Base-by-base conservation (phyloP, 2,329 filamentous ascomycete species). In the Fusarium udum region DNA sequence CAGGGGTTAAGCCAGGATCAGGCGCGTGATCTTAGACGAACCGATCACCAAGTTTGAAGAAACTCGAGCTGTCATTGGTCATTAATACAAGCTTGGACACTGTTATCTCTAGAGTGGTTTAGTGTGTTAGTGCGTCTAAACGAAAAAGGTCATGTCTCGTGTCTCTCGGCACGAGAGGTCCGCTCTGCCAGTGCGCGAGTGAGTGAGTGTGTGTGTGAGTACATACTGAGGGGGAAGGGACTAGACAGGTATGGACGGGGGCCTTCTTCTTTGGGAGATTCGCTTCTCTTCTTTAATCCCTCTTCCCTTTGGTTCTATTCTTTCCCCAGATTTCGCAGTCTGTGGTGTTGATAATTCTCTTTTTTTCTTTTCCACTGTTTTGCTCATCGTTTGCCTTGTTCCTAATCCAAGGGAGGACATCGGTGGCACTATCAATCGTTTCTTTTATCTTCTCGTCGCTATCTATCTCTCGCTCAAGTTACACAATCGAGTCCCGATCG, bases 221-320 rank as follows among this genome's bases (percentile, higher is more conserved):
- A 31, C 37, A 24, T 28, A 31, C 37, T 40, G 37, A 39, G 36
- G 40, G 40, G 63, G 49, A 18, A 26, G 26, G 57, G 55, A 28
- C 26, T 28, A 28, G 26, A 46, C 28, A 51, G 36, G 10, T 37
- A 53, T 18, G 24, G 32, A 28, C 24, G 26, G 45, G 45, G 48
- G 48, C 37, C 37, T 61, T 56, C 48, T 61, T 55, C 36, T 56
- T 42, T 61, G 20, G 37, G 42, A 45, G 24, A 26, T 61, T 34
- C 63, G 56, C 57, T 67, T 61, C 46, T 64, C 67, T 66, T 55
- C 63, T 60, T 65, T 74, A 71, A 74, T 77, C 64, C 73, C 72
- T 74, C 62, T 59, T 52, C 51, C 24, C 20, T 37, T 37, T 22
- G 48, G 12, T 34, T 51, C 57, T 37, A 36, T 52, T 51, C 37